A percentile compares a stretch with the other conserved stretches of the same genome.
These are phyloP conservation scores for Pseudofabraea citricarpa DNA, from an alignment of 2,329 filamentous ascomycete species.

Conservation along the genomic window DNA sequence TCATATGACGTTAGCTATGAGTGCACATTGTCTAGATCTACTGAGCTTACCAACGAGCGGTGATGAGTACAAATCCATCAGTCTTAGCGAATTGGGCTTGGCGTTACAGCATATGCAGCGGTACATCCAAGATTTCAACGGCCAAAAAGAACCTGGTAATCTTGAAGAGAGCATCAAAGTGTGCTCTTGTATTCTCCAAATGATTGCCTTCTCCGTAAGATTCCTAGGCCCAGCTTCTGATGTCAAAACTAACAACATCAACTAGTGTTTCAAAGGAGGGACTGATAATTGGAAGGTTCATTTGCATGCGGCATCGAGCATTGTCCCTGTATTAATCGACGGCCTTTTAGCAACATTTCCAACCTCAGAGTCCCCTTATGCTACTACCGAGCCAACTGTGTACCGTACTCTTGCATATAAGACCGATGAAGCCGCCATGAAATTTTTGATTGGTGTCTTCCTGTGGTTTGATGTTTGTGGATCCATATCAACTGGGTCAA, in stretches of 20 bases:
- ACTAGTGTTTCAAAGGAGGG: conserved; percentile 1
- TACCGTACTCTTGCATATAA: not conserved
- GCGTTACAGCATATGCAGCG: not conserved
- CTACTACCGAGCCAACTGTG: not conserved
- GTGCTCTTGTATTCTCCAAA: conserved; percentile 1
- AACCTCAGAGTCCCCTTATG: not conserved
- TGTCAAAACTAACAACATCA: no score
- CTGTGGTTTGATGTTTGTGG: conserved; percentile 2
- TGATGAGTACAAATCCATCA: not conserved
- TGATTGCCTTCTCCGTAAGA: conserved; percentile 1
- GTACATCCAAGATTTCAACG: conserved; percentile 1
- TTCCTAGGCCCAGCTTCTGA: no score
- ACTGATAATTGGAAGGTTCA: conserved; percentile 1
- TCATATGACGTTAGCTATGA: not conserved
- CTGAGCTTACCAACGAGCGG: not conserved
- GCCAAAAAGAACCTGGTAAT: not conserved
- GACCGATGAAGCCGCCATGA: not conserved
- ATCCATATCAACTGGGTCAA: not conserved
- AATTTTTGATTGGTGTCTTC: not conserved
- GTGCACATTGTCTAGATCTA: not conserved
- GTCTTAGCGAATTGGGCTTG: not conserved
- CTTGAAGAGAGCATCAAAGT: conserved; percentile 1
- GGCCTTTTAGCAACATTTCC: not conserved
- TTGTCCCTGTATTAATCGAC: not conserved
- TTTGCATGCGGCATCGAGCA: not conserved